Percentiles rank a stretch among this genome's conserved stretches.
These are phyloP conservation scores for Odontarrhena argentea DNA, from an alignment of 345 rosid species.

Conservation along the genomic window DNA sequence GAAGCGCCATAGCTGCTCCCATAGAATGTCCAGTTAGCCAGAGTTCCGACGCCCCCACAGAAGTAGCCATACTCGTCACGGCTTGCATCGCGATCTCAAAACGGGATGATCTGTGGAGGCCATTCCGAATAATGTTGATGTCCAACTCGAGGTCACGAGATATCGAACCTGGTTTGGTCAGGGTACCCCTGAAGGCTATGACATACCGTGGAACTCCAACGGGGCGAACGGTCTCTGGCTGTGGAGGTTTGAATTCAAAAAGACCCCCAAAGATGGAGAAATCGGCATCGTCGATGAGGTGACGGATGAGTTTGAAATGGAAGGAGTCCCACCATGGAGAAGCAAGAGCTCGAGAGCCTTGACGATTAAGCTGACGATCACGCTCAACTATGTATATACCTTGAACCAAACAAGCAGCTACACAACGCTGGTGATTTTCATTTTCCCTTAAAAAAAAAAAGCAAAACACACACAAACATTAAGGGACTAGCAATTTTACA, in stretches of 20 bases:
- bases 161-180: constrained; percentile 64
- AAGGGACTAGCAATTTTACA: not conserved
- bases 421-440: constrained; percentile 56
- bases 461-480: not conserved
- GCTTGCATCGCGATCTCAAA: constrained; percentile 75
- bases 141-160: constrained; percentile 67
- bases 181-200: constrained; percentile 82
- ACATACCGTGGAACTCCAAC: constrained; percentile 53
- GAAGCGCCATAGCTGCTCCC: constrained; percentile 80
- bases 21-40: constrained; percentile 93
- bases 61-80: constrained; percentile 56
- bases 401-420: constrained; percentile 71
- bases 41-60: constrained; percentile 59
- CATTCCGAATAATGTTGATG: constrained; percentile 57
- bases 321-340: constrained; percentile 79
- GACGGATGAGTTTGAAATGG: constrained; percentile 54
- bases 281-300: constrained; percentile 69
- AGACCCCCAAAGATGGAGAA: constrained; percentile 80
- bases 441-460: constrained; percentile 39
- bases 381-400: constrained; percentile 62
- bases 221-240: constrained; percentile 12
- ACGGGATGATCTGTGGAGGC: constrained; percentile 66
- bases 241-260: constrained; percentile 55
- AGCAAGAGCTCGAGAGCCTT: constrained; percentile 52
- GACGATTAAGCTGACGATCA: constrained; percentile 65